phyloP scores from a whole-genome alignment of 164 flowering plant genomes.

The Saururus chinensis region DNA sequence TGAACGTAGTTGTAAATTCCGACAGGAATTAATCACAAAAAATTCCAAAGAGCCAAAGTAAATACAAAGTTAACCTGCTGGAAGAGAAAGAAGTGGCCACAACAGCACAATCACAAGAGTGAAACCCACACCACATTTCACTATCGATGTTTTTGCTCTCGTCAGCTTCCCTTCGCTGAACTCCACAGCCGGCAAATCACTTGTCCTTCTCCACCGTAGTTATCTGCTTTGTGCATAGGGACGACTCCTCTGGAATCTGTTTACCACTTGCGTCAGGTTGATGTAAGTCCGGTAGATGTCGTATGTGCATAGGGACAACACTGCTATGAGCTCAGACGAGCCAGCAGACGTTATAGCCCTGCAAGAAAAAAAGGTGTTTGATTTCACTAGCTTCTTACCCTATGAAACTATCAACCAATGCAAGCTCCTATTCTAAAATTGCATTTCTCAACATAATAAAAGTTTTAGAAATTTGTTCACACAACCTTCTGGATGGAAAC shows the following conservation, averaged over 20 bases:
- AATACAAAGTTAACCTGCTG: constrained; percentile 43
- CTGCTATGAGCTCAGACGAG: constrained; percentile 89
- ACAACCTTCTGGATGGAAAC: constrained; percentile 50
- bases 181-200: constrained; percentile 57
- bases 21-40: neutral
- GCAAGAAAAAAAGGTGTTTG: too few species aligned
- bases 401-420: too few species aligned
- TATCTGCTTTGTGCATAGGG: constrained; percentile 59
- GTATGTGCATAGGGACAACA: constrained; percentile 88
- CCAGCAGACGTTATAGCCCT: constrained; percentile 99
- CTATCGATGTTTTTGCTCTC: constrained; percentile 71
- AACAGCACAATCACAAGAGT: constrained; percentile 61
- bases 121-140: constrained; percentile 90
- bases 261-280: constrained; percentile 81
- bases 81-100: constrained; percentile 85
- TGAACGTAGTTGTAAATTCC: neutral
- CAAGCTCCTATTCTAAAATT: too few species aligned
- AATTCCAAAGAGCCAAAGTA: too few species aligned
- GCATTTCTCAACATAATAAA: too few species aligned
- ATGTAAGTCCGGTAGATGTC: constrained; percentile 90
- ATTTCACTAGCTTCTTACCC: too few species aligned
- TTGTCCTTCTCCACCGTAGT: constrained; percentile 72
- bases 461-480: too few species aligned
- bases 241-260: constrained; percentile 58
- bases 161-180: constrained; percentile 52